Evolutionary conservation across 345 rosid species (phyloP).

Genomic region (Salix purpurea): DNA sequence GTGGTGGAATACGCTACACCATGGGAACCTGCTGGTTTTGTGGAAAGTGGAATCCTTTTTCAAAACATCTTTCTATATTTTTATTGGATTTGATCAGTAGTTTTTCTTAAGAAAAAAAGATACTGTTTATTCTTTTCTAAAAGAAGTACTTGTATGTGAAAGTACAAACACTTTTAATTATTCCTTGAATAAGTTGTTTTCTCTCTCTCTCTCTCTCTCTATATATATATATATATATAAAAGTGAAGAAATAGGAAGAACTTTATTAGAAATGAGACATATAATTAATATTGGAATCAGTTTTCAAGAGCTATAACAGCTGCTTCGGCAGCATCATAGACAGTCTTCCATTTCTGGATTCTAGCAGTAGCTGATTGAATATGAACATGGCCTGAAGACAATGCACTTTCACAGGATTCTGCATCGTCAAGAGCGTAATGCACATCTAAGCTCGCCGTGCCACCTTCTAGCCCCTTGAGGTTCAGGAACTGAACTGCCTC

Average conservation of each 20-base stretch:
- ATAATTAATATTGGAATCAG: not conserved
- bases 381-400: conserved; percentile 1
- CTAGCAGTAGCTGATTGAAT: not conserved
- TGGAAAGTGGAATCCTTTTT: no score
- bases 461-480: conserved; percentile 5
- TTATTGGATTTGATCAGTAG: no score
- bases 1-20: no score
- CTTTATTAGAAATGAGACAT: not conserved
- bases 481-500: not conserved
- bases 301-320: conserved; percentile 5
- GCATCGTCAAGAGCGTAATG: conserved; percentile 20
- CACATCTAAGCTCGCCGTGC: conserved; percentile 19
- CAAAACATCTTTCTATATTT: no score
- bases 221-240: no score
- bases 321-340: not conserved
- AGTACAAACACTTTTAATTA: no score
- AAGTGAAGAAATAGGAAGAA: not conserved
- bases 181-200: no score
- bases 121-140: no score
- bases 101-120: no score
- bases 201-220: no score
- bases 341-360: conserved; percentile 9
- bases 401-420: not conserved
- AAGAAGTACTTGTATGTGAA: no score
- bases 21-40: no score